Conservation (phyloP, 2,329 filamentous ascomycete genomes). For the Myriangium duriaei region DNA sequence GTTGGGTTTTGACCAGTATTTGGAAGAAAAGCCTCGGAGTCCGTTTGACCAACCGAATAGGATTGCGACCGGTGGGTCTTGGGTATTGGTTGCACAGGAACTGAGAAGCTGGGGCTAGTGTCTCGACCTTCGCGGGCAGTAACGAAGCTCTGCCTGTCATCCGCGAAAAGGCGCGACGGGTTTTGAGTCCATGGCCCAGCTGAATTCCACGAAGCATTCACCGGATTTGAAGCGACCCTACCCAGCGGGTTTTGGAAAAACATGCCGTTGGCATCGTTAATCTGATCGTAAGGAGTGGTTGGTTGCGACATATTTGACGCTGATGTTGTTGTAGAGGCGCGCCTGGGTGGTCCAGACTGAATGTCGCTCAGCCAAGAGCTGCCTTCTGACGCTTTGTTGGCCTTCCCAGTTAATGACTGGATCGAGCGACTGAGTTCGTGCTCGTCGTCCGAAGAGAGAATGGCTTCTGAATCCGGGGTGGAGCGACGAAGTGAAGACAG, state of each 20-base stretch:
- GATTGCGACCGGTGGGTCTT: constrained; percentile 94
- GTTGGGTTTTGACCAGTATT: constrained; percentile 16
- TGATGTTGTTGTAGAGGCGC: constrained; percentile 53
- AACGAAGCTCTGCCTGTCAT: constrained; percentile 21
- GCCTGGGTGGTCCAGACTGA: constrained; percentile 53
- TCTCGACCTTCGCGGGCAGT: constrained; percentile 34
- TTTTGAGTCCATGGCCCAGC: constrained; percentile 38
- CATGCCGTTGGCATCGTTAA: constrained; percentile 36
- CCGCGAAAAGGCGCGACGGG: constrained; percentile 16
- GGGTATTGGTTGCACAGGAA: constrained; percentile 76
- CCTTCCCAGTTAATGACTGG: constrained; percentile 31
- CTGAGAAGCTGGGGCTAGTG: constrained; percentile 62
- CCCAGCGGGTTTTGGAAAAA: constrained; percentile 16
- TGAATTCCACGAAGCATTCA: constrained; percentile 13
- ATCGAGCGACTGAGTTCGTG: constrained; percentile 45
- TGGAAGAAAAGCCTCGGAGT: constrained; percentile 42
- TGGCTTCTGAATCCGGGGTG: constrained; percentile 85
- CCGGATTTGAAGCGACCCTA: constrained; percentile 31
- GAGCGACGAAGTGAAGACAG: constrained; percentile 46
- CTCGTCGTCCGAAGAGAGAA: constrained; percentile 93
- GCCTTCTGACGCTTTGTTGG: constrained; percentile 46
- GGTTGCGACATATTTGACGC: constrained; percentile 53
- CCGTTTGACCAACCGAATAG: constrained; percentile 85
- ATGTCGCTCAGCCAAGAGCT: constrained; percentile 83
- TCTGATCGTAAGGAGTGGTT: constrained; percentile 51